Percentiles rank a stretch among this genome's conserved stretches.
Evolutionary conservation across 495 filamentous ascomycete genomes (phyloP).

Genomic region (Niebla homalea): DNA sequence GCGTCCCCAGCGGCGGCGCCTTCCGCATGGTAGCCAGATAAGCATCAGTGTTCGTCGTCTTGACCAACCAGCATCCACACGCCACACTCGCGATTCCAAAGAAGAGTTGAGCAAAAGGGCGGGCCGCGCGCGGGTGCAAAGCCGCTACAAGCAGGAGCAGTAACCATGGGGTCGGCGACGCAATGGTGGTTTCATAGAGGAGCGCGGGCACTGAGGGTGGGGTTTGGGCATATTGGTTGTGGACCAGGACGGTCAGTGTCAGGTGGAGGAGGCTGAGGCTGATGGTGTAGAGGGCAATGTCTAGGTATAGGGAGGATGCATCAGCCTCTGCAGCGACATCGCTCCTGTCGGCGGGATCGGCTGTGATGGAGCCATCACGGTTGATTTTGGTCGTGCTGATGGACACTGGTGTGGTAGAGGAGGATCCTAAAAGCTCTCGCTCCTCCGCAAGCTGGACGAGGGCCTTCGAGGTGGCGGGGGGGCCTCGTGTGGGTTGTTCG

Average conservation of each 20-base stretch:
- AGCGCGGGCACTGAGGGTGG: constrained; percentile 45
- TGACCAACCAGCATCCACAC: constrained; percentile 64
- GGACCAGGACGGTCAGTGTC: constrained; percentile 79
- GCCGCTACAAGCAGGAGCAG: constrained; percentile 11
- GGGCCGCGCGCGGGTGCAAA: constrained; percentile 27
- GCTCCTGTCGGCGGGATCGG: background rate
- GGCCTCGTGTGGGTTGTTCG: constrained; percentile 4
- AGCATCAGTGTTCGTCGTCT: constrained; percentile 61
- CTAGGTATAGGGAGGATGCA: constrained; percentile 26
- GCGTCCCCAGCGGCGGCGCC: constrained; percentile 71
- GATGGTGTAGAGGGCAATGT: constrained; percentile 39
- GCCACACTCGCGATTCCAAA: constrained; percentile 42
- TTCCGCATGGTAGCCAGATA: constrained; percentile 89
- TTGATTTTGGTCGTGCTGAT: constrained; percentile 14
- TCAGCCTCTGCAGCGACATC: constrained; percentile 1
- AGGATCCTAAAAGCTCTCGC: constrained; percentile 24
- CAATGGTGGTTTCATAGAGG: constrained; percentile 11
- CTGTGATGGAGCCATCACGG: constrained; percentile 15
- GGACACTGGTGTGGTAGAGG: constrained; percentile 1
- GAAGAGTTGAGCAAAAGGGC: constrained; percentile 41
- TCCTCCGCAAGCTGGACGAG: constrained; percentile 38
- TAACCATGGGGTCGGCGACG: constrained; percentile 48
- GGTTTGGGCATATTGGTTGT: constrained; percentile 72
- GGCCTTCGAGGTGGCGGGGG: constrained; percentile 26
- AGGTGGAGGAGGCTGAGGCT: constrained; percentile 73